Conservation (phyloP, 306 rosid genomes). For the Morella rubra region DNA sequence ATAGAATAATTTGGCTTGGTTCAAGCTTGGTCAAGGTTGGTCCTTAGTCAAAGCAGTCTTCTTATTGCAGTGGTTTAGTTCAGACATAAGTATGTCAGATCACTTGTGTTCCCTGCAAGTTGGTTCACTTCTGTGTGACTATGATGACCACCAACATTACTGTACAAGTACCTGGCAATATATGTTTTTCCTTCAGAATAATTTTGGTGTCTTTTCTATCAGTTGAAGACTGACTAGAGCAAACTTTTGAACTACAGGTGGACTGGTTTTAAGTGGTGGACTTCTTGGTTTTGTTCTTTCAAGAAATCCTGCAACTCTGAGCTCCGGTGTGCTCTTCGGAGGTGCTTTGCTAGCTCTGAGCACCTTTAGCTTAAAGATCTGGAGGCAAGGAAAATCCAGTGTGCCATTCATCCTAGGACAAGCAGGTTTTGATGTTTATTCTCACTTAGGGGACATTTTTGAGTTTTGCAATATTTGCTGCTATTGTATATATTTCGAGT, state of each 20-base stretch:
- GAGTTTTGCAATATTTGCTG: conserved; percentile 16
- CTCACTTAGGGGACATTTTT: background rate
- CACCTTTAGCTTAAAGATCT: conserved; percentile 80
- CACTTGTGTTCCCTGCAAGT: too few species aligned
- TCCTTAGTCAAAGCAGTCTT: too few species aligned
- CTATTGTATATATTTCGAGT: background rate
- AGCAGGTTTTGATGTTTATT: conserved; percentile 56
- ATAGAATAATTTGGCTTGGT: too few species aligned
- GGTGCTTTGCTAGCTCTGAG: conserved; percentile 89
- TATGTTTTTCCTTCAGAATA: background rate
- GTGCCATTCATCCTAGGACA: conserved; percentile 84
- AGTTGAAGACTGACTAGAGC: background rate
- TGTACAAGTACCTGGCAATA: too few species aligned
- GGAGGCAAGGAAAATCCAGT: conserved; percentile 95
- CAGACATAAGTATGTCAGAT: too few species aligned
- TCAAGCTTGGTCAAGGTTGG: too few species aligned
- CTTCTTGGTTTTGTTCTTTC: conserved; percentile 66
- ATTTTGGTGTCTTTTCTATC: background rate
- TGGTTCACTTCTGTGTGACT: too few species aligned
- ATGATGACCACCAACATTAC: too few species aligned
- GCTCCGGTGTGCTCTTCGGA: conserved; percentile 64
- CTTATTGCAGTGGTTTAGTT: too few species aligned
- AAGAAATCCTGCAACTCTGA: conserved; percentile 63
- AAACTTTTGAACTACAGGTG: conserved; percentile 45
- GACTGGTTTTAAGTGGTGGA: conserved; percentile 76